Percentiles rank a stretch among this genome's conserved stretches.
Evolutionary conservation across 768 basidiomycete genomes (phyloP).

Genomic region (Glaciozyma martinii): DNA sequence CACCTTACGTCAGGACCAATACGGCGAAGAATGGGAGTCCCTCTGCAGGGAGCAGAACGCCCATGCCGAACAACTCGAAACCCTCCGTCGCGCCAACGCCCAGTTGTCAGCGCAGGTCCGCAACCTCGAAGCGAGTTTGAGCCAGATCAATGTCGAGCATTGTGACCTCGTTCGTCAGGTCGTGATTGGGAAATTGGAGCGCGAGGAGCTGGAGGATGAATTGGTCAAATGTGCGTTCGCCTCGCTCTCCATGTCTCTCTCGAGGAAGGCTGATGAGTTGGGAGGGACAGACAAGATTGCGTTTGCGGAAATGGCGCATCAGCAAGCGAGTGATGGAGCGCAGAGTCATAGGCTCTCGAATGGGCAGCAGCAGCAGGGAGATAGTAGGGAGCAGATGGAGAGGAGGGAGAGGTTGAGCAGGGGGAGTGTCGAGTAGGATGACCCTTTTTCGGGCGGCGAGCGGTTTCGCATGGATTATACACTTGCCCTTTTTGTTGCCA

Average conservation of each 20-base stretch:
- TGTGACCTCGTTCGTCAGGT: conserved; percentile 55
- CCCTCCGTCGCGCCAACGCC: conserved; percentile 69
- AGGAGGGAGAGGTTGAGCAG: too few species aligned
- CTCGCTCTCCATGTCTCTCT: too few species aligned
- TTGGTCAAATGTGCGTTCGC: conserved; percentile 73
- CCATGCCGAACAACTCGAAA: conserved; percentile 74
- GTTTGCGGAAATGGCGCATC: conserved; percentile 24
- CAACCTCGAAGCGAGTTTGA: conserved; percentile 64
- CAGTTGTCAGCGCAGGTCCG: conserved; percentile 68
- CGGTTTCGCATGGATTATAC: too few species aligned
- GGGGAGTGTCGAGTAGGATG: too few species aligned
- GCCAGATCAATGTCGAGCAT: conserved; percentile 73
- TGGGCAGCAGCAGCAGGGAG: too few species aligned
- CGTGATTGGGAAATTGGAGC: conserved; percentile 74
- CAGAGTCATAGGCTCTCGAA: background rate
- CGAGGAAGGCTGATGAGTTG: background rate
- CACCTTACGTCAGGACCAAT: conserved; percentile 7
- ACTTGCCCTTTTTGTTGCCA: too few species aligned
- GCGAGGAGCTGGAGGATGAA: conserved; percentile 88
- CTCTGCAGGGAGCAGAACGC: conserved; percentile 48
- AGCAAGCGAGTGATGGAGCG: conserved; percentile 10
- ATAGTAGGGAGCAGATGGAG: too few species aligned
- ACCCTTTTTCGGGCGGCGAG: too few species aligned
- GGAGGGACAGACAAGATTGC: conserved; percentile 31
- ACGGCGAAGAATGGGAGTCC: conserved; percentile 27